Percentiles rank a stretch among this genome's conserved stretches.
Evolutionary conservation across 1,139 yeast genomes (phyloP).

Genomic region (Arxiozyma bovina): DNA sequence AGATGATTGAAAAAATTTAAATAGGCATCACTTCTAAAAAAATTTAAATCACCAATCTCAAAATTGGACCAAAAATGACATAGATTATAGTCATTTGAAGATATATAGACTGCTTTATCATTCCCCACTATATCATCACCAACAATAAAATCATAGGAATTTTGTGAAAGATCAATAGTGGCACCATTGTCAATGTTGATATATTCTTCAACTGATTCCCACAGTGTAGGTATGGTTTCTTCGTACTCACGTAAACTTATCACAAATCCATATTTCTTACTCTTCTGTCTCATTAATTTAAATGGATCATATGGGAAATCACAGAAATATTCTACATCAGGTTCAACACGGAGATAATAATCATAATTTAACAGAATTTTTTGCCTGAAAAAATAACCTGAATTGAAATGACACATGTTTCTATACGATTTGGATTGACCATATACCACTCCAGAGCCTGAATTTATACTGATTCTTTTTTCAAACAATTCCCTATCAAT

Average conservation of each 20-base stretch:
- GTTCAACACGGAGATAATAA: conserved; percentile 92
- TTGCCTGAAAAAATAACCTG: conserved; percentile 75
- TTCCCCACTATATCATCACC: conserved; percentile 41
- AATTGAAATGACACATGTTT: conserved; percentile 73
- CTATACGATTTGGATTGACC: conserved; percentile 74
- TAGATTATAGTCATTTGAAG: conserved; percentile 54
- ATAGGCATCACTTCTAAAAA: conserved; percentile 67
- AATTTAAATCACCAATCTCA: conserved; percentile 74
- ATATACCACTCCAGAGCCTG: conserved; percentile 55
- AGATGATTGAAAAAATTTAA: conserved; percentile 55
- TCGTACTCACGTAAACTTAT: conserved; percentile 69
- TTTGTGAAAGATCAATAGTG: conserved; percentile 52
- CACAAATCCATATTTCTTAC: conserved; percentile 80
- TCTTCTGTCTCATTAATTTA: conserved; percentile 56
- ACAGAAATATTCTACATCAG: conserved; percentile 77
- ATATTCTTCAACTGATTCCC: conserved; percentile 66
- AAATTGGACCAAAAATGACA: conserved; percentile 97
- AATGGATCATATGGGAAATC: conserved; percentile 79
- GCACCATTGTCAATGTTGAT: conserved; percentile 48
- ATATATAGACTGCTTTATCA: conserved; percentile 21
- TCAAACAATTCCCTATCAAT: conserved; percentile 37
- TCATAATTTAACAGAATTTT: conserved; percentile 56
- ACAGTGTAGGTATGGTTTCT: conserved; percentile 76
- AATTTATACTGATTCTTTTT: conserved; percentile 48
- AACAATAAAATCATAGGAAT: conserved; percentile 60